phyloP scores from a whole-genome alignment of 2,329 filamentous ascomycete species.

The Neobulgaria alba region DNA sequence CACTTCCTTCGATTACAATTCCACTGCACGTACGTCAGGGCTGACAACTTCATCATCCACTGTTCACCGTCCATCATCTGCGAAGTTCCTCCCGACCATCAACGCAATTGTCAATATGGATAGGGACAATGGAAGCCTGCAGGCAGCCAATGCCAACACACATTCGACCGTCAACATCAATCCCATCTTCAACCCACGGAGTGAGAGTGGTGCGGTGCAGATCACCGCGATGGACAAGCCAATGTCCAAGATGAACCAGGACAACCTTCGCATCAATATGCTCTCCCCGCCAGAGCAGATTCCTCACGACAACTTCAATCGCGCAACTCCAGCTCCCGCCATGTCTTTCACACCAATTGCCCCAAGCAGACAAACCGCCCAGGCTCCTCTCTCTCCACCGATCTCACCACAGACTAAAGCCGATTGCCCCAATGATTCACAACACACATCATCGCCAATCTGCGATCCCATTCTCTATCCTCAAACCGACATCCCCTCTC shows the following conservation, averaged over 20 bases:
- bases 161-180: constrained; percentile 10
- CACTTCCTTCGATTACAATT: constrained; percentile 23
- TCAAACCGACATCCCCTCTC: constrained; percentile 33
- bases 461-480: constrained; percentile 53
- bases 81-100: constrained; percentile 15
- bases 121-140: not conserved
- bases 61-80: constrained; percentile 13
- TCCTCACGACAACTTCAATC: constrained; percentile 42
- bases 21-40: constrained; percentile 14
- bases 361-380: constrained; percentile 31
- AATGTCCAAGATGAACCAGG: not conserved
- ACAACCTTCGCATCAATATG: constrained; percentile 35
- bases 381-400: constrained; percentile 45
- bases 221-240: not conserved
- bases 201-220: not conserved
- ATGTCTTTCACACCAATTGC: constrained; percentile 22
- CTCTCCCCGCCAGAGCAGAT: constrained; percentile 55
- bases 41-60: constrained; percentile 10
- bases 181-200: constrained; percentile 14
- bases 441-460: constrained; percentile 28
- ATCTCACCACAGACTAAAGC: constrained; percentile 41
- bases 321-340: constrained; percentile 9
- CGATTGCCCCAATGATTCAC: not conserved
- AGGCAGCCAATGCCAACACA: not conserved
- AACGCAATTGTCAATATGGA: constrained; percentile 18